Percentiles rank a stretch among this genome's conserved stretches.
phyloP scores from a whole-genome alignment of 2,329 filamentous ascomycete species.

The Volutella citrinella region DNA sequence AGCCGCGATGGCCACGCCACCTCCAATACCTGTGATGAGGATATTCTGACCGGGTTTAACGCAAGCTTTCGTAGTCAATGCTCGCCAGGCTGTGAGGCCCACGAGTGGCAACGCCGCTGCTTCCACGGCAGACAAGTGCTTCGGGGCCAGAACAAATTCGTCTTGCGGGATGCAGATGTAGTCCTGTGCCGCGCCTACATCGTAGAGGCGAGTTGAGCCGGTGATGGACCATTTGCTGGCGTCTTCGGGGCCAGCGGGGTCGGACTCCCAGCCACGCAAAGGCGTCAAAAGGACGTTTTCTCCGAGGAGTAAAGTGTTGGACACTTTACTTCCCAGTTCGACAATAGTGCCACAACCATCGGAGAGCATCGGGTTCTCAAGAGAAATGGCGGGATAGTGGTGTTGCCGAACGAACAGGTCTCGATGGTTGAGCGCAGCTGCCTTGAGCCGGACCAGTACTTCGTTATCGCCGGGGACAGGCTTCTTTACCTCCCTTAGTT shows the following conservation, averaged over 20 bases:
- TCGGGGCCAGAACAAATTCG: neutral
- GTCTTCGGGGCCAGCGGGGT: neutral
- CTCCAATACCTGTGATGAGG: neutral
- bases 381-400: neutral
- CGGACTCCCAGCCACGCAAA: neutral
- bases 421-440: constrained; percentile 1
- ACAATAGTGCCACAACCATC: constrained; percentile 1
- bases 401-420: constrained; percentile 2
- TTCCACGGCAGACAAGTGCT: neutral
- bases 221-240: neutral
- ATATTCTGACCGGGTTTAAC: neutral
- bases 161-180: neutral
- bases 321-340: neutral
- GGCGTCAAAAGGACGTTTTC: constrained; percentile 1
- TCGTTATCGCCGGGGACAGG: neutral
- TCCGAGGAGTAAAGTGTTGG: neutral
- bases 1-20: neutral
- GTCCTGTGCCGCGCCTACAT: neutral
- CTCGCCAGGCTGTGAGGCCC: constrained; percentile 1
- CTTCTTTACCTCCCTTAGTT: neutral
- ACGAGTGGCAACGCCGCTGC: neutral
- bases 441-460: neutral
- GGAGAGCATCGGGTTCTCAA: neutral
- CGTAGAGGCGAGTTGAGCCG: neutral
- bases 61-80: neutral